Base-by-base conservation (phyloP, 768 basidiomycete genomes). In the Chalciporus pseudorubinellus region DNA sequence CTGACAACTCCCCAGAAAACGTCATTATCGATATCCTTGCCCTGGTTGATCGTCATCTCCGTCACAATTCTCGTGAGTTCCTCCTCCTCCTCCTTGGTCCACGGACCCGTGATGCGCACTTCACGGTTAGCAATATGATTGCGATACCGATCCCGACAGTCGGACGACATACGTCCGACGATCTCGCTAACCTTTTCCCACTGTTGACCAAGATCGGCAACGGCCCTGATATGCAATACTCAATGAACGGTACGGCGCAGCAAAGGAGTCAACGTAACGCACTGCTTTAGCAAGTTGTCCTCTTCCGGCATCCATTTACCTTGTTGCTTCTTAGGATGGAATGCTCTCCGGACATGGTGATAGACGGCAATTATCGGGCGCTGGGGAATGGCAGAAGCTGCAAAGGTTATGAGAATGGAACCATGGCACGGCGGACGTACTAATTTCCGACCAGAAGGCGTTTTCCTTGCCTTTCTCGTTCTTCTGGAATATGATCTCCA, bases 301-400 rank as follows among this genome's bases (percentile, higher is more conserved):
- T 93, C 87, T 6, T 80, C 72, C 12, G 74, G 60, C 38, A 72
- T 73, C 91, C 91, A 93, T 53, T 77, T 75, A 0, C 91, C 91
- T 65, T 84, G 82, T 48, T 76, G 76, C 51, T 81, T 81, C 50
- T 85, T 63, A 5, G 89, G 90, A 66, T 93, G 86, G 53, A 80
- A 79, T 3, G 70, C 71, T 52, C 91, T 74, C 39, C 87, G 79
- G 48, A 92, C 79, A 63, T 90, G 83, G 59, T 93, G 89, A 65
- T 92, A 92, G 6, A 93, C 86, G 28, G 91, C 86, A 22, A 85
- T 83, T 53, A 93, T 84, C 4, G 90, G 89, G 14, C 91, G 85
- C 59, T 83, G 75, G 36, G 87, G 83, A 44, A 92, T 74, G 20
- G 87, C 81, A 46, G 76, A 63, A 44, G 91, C 90, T 92, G 53